Evolutionary conservation across 495 filamentous ascomycete genomes (phyloP), one percentile per base, ranked within the genome.

Genomic region (Antarctomyces pellizariae): DNA sequence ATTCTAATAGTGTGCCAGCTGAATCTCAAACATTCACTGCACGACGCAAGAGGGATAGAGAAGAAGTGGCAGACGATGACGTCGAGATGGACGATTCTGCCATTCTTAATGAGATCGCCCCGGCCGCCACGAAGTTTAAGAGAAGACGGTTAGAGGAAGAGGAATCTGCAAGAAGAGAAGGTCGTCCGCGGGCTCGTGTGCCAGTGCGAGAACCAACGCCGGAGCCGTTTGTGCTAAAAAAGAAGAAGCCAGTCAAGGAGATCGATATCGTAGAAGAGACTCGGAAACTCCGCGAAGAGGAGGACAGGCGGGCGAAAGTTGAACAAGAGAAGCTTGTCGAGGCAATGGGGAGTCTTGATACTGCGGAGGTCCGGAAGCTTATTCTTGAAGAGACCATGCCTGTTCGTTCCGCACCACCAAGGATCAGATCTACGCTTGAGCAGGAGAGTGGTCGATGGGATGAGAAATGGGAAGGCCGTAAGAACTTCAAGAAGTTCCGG

Each of bases 401-500:
- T 10, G 36, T 93, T 2, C 35, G 42, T 20, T 31, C 23, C 16
- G 26, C 18, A 16, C 41, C 19, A 8, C 36, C 21, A 16, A 37
- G 22, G 26, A 32, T 13, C 32, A 24, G n/a, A 30, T 24, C 20
- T 28, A 41, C 41, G 37, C 28, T 35, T 16, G 38, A 37, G 11
- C 47, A 54, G n/a, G 52, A 56, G 22, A 57, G 59, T 28, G 60
- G 63, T 6, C 62, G 80, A 13, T 93, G 89, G 86, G 68, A 93
- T 39, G 71, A 79, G 2, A 55, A 58, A 18, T 97, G 89, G 89
- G 91, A 93, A 42, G 86, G 89, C 0, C 64, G 84, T 4, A 89
- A 80, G 50, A 95, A 97, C 37, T 97, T 93, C 56, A 97, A 97
- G 48, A 71, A 64, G 36, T 97, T 97, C 36, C 62, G 67, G 3